phyloP scores from a whole-genome alignment of 2,329 filamentous ascomycete species.

The Penicillium verrucosum region DNA sequence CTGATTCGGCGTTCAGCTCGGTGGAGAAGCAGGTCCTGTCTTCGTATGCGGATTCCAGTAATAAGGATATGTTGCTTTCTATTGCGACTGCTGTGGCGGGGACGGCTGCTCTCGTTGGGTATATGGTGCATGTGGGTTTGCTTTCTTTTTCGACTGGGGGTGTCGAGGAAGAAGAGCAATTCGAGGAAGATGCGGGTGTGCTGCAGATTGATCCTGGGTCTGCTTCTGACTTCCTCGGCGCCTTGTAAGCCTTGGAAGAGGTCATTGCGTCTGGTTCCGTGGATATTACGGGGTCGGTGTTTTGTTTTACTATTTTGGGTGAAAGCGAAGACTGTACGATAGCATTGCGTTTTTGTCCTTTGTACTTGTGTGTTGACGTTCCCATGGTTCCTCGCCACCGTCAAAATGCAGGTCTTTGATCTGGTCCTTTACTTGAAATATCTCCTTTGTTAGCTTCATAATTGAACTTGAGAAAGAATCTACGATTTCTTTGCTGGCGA shows the following conservation, averaged over 20 bases:
- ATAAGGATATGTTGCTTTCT: conserved; percentile 37
- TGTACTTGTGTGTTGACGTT: not conserved
- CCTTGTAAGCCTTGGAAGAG: not conserved
- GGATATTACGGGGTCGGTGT: not conserved
- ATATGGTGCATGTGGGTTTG: conserved; percentile 35
- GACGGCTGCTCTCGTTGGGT: conserved; percentile 36
- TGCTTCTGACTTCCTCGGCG: conserved; percentile 18
- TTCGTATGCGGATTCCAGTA: conserved; percentile 23
- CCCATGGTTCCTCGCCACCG: not conserved
- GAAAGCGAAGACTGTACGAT: conserved; percentile 10
- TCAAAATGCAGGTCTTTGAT: not conserved
- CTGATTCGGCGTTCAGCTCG: conserved; percentile 23
- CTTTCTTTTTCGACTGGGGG: conserved; percentile 12
- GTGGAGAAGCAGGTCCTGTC: conserved; percentile 28
- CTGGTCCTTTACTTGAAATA: not conserved
- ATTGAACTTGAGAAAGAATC: not conserved
- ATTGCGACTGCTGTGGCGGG: conserved; percentile 36
- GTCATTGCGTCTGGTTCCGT: not conserved
- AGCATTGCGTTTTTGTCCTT: not conserved
- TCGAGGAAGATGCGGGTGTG: conserved; percentile 10
- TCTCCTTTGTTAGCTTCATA: not conserved
- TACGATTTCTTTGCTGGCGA: not conserved
- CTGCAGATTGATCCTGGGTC: conserved; percentile 8
- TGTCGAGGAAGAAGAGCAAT: conserved; percentile 1
- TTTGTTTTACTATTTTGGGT: not conserved